These are phyloP conservation scores for Polytrichum commune DNA, from an alignment of 225 moss, liverwort and hornwort species.

Conservation along the genomic window DNA sequence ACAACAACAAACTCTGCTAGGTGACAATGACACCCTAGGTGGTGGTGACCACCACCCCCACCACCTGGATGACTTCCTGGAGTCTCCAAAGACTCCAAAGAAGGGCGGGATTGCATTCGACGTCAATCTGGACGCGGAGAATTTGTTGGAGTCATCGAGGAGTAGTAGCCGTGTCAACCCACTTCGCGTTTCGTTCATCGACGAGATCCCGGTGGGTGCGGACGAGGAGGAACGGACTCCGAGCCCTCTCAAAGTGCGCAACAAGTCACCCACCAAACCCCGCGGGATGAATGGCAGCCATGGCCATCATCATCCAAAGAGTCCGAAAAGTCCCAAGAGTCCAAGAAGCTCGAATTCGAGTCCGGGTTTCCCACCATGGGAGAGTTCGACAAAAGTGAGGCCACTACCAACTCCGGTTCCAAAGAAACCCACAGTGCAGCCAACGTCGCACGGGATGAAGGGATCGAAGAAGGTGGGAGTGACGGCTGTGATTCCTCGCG, in stretches of 20 bases:
- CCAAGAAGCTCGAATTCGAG: too few species aligned
- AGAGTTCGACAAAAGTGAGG: constrained; percentile 47
- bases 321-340: too few species aligned
- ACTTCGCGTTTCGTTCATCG: constrained; percentile 15
- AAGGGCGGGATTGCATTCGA: constrained; percentile 32
- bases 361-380: constrained; percentile 25
- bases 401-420: background rate
- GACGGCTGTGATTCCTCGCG: constrained; percentile 4
- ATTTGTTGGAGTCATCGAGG: constrained; percentile 1
- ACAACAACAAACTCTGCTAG: too few species aligned
- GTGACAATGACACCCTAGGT: background rate
- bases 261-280: constrained; percentile 34
- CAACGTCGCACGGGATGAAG: constrained; percentile 21
- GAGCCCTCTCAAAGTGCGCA: constrained; percentile 13
- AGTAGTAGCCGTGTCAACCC: constrained; percentile 8
- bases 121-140: constrained; percentile 9
- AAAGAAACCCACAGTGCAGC: constrained; percentile 16
- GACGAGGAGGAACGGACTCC: background rate
- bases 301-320: too few species aligned
- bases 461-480: constrained; percentile 11
- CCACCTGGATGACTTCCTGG: background rate
- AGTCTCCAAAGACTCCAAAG: background rate
- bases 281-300: constrained; percentile 4
- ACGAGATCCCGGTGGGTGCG: constrained; percentile 2
- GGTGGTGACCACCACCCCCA: background rate